Percentiles rank a stretch among this genome's conserved stretches.
These are phyloP conservation scores for Sarcodon aspratus DNA, from an alignment of 768 basidiomycete species.

Conservation along the genomic window DNA sequence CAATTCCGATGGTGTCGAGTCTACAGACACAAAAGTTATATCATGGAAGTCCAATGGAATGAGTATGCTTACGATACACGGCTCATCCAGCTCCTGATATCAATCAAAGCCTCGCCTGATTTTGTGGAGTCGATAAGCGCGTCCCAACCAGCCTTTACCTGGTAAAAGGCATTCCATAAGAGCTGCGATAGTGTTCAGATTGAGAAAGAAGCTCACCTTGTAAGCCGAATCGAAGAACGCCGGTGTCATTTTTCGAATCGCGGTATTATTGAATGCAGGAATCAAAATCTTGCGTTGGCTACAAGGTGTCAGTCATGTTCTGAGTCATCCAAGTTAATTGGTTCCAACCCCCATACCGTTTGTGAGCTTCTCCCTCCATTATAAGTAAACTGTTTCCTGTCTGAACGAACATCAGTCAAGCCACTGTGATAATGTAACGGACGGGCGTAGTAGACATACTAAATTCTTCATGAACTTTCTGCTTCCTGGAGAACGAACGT, in stretches of 20 bases:
- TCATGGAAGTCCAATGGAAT: slow-evolving; percentile 1
- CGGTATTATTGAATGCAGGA: slow-evolving; percentile 41
- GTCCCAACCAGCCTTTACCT: slow-evolving; percentile 27
- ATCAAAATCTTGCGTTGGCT: slow-evolving; percentile 40
- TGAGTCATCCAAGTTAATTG: no score
- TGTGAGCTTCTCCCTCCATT: slow-evolving; percentile 33
- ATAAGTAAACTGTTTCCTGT: slow-evolving; percentile 26
- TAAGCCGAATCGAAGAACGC: slow-evolving; percentile 42
- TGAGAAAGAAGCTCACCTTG: slow-evolving; percentile 21
- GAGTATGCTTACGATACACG: slow-evolving; percentile 25
- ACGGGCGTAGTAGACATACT: slow-evolving; percentile 11
- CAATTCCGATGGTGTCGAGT: slow-evolving; percentile 46
- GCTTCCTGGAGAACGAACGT: slow-evolving; percentile 25
- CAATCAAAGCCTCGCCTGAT: slow-evolving; percentile 21
- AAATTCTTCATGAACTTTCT: slow-evolving; percentile 25
- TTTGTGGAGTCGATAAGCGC: slow-evolving; percentile 11
- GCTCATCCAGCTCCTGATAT: slow-evolving; percentile 43
- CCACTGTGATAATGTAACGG: no score
- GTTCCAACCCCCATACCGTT: slow-evolving; percentile 19
- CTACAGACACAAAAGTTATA: slow-evolving; percentile 14
- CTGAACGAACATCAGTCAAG: slow-evolving; percentile 1
- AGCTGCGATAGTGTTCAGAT: background rate
- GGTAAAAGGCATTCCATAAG: background rate
- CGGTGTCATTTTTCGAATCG: slow-evolving; percentile 31
- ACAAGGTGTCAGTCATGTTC: slow-evolving; percentile 11